Base-by-base conservation (phyloP, 179 eudicot species). In the Nepenthes alata region DNA sequence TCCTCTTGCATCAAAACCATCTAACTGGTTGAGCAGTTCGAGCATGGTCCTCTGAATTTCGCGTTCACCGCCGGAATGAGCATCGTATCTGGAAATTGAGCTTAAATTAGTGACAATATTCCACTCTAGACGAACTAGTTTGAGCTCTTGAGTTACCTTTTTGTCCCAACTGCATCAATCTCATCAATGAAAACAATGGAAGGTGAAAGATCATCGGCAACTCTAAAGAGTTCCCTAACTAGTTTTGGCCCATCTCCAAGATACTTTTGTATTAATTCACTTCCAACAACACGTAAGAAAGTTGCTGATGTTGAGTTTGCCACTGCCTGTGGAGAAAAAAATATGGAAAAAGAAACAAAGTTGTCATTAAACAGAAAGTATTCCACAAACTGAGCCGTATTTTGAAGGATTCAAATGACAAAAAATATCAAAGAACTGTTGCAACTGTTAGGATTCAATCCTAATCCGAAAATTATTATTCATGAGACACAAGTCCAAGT, bases 21-120 rank as follows among this genome's bases (percentile, higher is more conserved):
- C 98, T 36, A 91, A 70, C 72, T 91, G 98, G 74, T 91, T 91
- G 64, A 91, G 85, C 67, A 91, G 78, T 37, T 91, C 98, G 66
- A 91, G 74, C 98, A 91, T 91, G 52, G 96, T 91, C 86, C 98
- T 84, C 85, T 91, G 98, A 61, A 91, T 89, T 73, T 91, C 96
- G 70, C 98, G 95, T 68, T 91, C 98, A 59, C 98, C 98, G 37
- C 98, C 98, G 44, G 96, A 91, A 71, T 86, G 95, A 37, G 98
- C 96, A 73, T 91, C 96, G 61, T 91, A 91, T 85, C 96, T 91
- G 71, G 8, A 72, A 7, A 54, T 57, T 15, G 15, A 10, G 53
- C 36, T 14, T 25, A 5, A 57, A 50, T 13, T 9, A 49, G 52
- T 9, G 52, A 49, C 50, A 6, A 47, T 47, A 47, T 6, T 9